Conservation (phyloP, 768 basidiomycete genomes). For the Calocera viscosa region DNA sequence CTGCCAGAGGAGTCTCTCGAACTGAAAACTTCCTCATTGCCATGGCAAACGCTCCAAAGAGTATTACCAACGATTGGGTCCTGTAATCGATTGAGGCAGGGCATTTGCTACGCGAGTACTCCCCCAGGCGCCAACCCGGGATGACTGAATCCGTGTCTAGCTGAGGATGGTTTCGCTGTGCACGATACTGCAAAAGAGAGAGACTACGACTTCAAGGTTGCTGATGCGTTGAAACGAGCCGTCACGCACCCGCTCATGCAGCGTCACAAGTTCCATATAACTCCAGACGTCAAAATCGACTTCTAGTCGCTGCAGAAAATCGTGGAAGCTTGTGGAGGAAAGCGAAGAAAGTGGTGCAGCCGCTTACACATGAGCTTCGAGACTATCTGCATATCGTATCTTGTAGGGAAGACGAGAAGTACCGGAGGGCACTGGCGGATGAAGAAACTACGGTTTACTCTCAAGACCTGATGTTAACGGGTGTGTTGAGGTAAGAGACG, state of each 20-base stretch:
- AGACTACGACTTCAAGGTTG: constrained; percentile 54
- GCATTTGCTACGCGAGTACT: constrained; percentile 48
- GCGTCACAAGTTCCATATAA: constrained; percentile 62
- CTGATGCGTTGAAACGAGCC: constrained; percentile 48
- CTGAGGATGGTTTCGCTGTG: constrained; percentile 48
- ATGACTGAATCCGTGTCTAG: constrained; percentile 30
- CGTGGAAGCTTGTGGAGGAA: constrained; percentile 55
- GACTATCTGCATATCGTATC: constrained; percentile 50
- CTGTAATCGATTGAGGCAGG: constrained; percentile 43
- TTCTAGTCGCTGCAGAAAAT: constrained; percentile 49
- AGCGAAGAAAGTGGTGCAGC: constrained; percentile 30
- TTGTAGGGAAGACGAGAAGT: constrained; percentile 45
- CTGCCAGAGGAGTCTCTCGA: constrained; percentile 54
- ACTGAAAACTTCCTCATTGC: constrained; percentile 85
- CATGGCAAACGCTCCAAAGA: constrained; percentile 45
- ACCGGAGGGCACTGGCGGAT: constrained; percentile 52
- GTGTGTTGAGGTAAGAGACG: constrained; percentile 51
- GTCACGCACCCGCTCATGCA: constrained; percentile 45
- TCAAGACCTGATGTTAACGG: constrained; percentile 53
- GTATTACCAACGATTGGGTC: constrained; percentile 62
- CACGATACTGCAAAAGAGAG: constrained; percentile 49
- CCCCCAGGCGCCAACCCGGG: background rate
- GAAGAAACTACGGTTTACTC: constrained; percentile 49
- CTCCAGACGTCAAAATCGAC: constrained; percentile 48
- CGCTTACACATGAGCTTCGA: constrained; percentile 18